Percentiles rank a stretch among this genome's conserved stretches.
phyloP scores from a whole-genome alignment of 441 rosid species.

The Pelargonium australe region DNA sequence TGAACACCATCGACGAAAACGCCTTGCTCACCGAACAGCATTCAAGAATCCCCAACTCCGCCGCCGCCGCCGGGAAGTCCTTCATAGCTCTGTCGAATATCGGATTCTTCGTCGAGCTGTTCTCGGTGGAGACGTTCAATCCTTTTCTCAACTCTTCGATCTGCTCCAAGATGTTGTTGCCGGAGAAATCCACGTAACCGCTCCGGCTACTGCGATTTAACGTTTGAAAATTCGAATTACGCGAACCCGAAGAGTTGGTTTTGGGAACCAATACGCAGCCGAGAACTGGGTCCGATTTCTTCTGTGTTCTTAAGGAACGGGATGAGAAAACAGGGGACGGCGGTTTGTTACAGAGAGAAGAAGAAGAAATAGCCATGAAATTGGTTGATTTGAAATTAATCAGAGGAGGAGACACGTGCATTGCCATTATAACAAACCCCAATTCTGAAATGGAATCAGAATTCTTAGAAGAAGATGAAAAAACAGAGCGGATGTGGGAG shows the following conservation, averaged over 20 bases:
- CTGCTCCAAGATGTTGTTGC: neutral
- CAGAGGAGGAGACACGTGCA: neutral
- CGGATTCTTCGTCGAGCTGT: neutral
- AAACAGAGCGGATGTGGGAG: neutral
- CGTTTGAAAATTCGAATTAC: neutral
- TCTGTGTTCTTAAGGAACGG: neutral
- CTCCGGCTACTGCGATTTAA: neutral
- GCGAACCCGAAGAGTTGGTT: neutral
- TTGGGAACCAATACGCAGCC: neutral
- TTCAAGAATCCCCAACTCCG: neutral
- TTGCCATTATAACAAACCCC: neutral
- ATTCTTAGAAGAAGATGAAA: neutral
- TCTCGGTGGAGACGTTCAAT: neutral
- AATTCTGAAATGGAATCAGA: neutral
- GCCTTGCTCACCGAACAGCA: neutral
- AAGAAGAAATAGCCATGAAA: neutral
- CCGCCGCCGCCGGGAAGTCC: neutral
- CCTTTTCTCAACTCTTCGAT: neutral
- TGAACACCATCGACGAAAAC: neutral
- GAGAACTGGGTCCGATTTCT: neutral
- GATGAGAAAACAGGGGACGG: neutral
- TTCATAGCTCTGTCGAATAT: neutral
- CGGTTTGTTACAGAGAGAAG: neutral
- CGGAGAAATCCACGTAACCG: neutral
- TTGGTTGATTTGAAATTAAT: neutral